Conservation (phyloP, 306 rosid species). For the Datisca glomerata region DNA sequence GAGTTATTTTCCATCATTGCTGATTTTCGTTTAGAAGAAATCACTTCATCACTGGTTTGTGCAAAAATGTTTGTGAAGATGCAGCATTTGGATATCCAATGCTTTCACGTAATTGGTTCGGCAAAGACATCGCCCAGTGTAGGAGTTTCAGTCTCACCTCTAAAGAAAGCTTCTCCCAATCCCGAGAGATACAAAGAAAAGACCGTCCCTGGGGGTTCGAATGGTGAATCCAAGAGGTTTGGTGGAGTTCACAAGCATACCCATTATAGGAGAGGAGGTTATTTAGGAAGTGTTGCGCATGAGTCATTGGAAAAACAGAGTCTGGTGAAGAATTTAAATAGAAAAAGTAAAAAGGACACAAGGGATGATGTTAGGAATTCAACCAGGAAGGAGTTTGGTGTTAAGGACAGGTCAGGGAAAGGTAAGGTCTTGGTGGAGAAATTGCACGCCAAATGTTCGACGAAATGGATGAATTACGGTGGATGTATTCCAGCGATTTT, state of each 20-base stretch:
- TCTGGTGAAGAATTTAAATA: slow-evolving; percentile 18
- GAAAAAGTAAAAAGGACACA: slow-evolving; percentile 2
- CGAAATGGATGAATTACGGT: slow-evolving; percentile 38
- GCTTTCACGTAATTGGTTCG: slow-evolving; percentile 25
- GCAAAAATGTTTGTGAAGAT: slow-evolving; percentile 41
- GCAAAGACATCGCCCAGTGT: slow-evolving; percentile 16
- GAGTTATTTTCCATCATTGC: slow-evolving; percentile 1
- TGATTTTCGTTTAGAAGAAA: background rate
- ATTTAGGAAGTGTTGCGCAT: background rate
- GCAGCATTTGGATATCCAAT: slow-evolving; percentile 35
- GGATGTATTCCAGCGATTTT: slow-evolving; percentile 56
- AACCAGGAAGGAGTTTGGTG: slow-evolving; percentile 9
- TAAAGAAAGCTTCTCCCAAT: slow-evolving; percentile 24
- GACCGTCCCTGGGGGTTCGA: slow-evolving; percentile 18
- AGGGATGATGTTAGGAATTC: slow-evolving; percentile 11
- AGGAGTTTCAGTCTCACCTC: slow-evolving; percentile 26
- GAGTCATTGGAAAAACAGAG: slow-evolving; percentile 21
- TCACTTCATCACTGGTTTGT: too few species aligned
- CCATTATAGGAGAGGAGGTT: background rate
- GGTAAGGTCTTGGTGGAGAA: slow-evolving; percentile 17
- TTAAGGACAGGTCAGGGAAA: background rate
- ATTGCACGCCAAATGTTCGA: slow-evolving; percentile 54
- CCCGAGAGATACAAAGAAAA: slow-evolving; percentile 18
- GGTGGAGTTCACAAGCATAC: slow-evolving; percentile 12
- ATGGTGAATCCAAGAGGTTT: slow-evolving; percentile 16